Evolutionary conservation across 2,329 filamentous ascomycete genomes (phyloP).

Genomic region (Sporothrix brunneoviolacea): DNA sequence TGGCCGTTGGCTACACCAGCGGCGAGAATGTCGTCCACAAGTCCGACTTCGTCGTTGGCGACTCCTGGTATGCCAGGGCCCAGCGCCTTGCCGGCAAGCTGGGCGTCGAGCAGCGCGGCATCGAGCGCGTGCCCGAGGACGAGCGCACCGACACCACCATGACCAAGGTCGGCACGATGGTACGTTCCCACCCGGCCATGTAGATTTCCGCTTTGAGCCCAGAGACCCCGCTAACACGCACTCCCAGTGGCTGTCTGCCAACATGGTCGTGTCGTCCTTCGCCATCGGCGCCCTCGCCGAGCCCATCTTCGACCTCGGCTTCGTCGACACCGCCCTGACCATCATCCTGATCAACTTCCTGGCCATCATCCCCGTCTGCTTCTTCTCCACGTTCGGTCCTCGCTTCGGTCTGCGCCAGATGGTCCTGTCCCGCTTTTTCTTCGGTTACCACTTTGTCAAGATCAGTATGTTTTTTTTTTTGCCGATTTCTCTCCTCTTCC

Average conservation of each 20-base stretch:
- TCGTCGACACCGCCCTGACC: slow-evolving; percentile 63
- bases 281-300: slow-evolving; percentile 66
- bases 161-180: slow-evolving; percentile 64
- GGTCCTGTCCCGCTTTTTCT: slow-evolving; percentile 54
- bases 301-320: slow-evolving; percentile 64
- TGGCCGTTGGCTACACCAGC: slow-evolving; percentile 18
- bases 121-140: slow-evolving; percentile 65
- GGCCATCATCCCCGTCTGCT: slow-evolving; percentile 49
- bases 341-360: slow-evolving; percentile 71
- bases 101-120: slow-evolving; percentile 66
- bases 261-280: slow-evolving; percentile 71
- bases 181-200: slow-evolving; percentile 31
- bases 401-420: slow-evolving; percentile 54
- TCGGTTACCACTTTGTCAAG: slow-evolving; percentile 57
- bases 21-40: slow-evolving; percentile 20
- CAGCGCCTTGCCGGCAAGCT: slow-evolving; percentile 60
- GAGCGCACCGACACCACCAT: slow-evolving; percentile 61
- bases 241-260: slow-evolving; percentile 64
- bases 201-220: background rate
- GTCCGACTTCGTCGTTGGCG: slow-evolving; percentile 19
- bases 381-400: slow-evolving; percentile 49
- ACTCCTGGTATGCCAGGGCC: slow-evolving; percentile 28
- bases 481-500: background rate
- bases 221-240: background rate
- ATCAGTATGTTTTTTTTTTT: slow-evolving; percentile 44